Evolutionary conservation across 2,329 filamentous ascomycete species (phyloP), one percentile per base, ranked within the genome.

Genomic region (Gnomoniopsis smithogilvyi): DNA sequence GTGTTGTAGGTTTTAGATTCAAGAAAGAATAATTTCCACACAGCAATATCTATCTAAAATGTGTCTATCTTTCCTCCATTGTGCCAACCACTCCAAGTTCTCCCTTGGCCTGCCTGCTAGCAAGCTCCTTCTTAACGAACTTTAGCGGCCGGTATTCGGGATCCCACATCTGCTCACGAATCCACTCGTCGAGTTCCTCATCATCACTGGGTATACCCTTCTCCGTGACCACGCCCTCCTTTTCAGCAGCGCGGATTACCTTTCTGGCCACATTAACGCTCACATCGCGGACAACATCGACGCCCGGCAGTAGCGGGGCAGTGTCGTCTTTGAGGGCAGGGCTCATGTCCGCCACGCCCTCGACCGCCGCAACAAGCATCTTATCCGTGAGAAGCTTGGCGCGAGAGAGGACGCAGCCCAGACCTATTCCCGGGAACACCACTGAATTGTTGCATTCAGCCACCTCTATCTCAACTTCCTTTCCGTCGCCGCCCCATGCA

Each of bases 391-490:
- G 74, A 0, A 86, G 78, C 14, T 76, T 80, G 2, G 88, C 80
- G 15, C 90, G 85, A 26, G 81, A 87, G 1, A 96, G 81, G 0
- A 96, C 83, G 8, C 84, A 84, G 12, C 91, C 92, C 1, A 96
- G 85, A 0, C 91, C 92, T 60, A 96, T 94, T 0, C 91, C 91
- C 0, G 92, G 92, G 72, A 96, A 96, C 17, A 89, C 89, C 36
- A 90, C 90, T 1, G 86, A 89, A 74, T 96, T 96, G 75, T 96
- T 96, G 75, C 92, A 96, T 72, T 96, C 92, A 24, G 91, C 91
- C 68, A 82, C 69, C 30, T 79, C 73, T 59, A 81, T 76, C 62
- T 73, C 71, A 1, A 79, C 60, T 8, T 81, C 78, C 0, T 67
- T 54, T 0, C 78, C 81, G 11, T 75, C 70, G 0, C 68, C n/a